Evolutionary conservation across 192 early-diverging fungal species (phyloP).

Genomic region (Backusella tarrabulga): DNA sequence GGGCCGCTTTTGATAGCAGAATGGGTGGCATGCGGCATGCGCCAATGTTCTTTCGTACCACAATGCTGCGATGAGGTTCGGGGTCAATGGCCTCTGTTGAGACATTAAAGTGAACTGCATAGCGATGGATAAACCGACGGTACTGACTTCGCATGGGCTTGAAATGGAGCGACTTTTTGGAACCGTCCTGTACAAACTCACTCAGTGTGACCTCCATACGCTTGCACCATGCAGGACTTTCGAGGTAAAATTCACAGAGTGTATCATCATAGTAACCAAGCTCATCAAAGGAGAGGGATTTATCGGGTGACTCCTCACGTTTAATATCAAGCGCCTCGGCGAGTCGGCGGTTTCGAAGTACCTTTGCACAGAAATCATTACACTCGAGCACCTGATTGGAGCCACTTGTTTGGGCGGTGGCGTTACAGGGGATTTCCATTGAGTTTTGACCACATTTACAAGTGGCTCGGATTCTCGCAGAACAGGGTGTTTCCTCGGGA

Average conservation of each 20-base stretch:
- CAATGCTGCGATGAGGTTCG: constrained; percentile 71
- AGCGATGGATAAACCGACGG: constrained; percentile 71
- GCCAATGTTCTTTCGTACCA: constrained; percentile 49
- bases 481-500: constrained; percentile 74
- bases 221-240: constrained; percentile 63
- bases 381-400: constrained; percentile 60
- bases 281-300: constrained; percentile 14
- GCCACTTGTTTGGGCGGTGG: constrained; percentile 46
- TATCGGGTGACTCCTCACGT: constrained; percentile 31
- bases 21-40: constrained; percentile 32
- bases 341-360: constrained; percentile 76
- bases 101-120: constrained; percentile 74
- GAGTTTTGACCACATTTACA: constrained; percentile 79
- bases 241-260: constrained; percentile 66
- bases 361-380: constrained; percentile 77
- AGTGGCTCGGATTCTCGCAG: constrained; percentile 47
- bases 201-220: constrained; percentile 65
- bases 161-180: constrained; percentile 57
- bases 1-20: constrained; percentile 40
- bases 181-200: constrained; percentile 63
- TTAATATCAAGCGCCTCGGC: constrained; percentile 75
- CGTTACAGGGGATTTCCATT: constrained; percentile 65
- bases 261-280: constrained; percentile 53
- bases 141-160: constrained; percentile 61
- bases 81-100: constrained; percentile 76